Base-by-base conservation (phyloP, 768 basidiomycete genomes). In the Hydnum rufescens region DNA sequence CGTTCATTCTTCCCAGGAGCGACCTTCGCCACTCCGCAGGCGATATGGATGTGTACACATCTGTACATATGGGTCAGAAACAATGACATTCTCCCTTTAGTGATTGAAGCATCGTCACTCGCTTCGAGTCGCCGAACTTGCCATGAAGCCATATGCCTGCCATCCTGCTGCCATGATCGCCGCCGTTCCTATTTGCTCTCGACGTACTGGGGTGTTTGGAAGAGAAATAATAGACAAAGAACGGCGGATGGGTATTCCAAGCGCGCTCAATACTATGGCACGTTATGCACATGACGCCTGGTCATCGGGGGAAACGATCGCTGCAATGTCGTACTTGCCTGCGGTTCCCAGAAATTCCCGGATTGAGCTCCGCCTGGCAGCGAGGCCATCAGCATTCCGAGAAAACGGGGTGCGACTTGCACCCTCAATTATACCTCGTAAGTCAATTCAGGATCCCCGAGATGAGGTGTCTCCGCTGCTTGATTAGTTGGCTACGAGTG, bases 331-430 rank as follows among this genome's bases (percentile, higher is more conserved):
- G 61, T 66, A 54, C n/a, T n/a, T 57, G 78, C 84, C 86, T 79
- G 97, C 93, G 2, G 87, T 82, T 42, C 87, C 82, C 5, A 97
- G 75, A 59, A 80, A 97, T 66, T 97, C 95, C 46, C 93, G 79
- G 28, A 97, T 79, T 3, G 88, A 92, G 39, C 87, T 90, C 26
- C 95, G 79, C n/a, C 90, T 66, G 2, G 96, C 93, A 0, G 95
- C 95, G 18, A 99, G 72, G 0, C 95, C 95, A 63, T 97, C 95
- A 2, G 95, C 93, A 50, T 71, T 74, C 25, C 95, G 74, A 0
- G 87, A 85, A 67, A 92, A 97, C 0, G 95, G 92, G 1, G 93
- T 97, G 6, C 95, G 72, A 0, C 95, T 95, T 0, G 81, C 76
- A 1, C 95, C 95, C 63, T 99, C 58, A 99, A 74, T 64, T 97